phyloP scores from a whole-genome alignment of 1,139 yeast genomes.

The Debaryomyces sp. region DNA sequence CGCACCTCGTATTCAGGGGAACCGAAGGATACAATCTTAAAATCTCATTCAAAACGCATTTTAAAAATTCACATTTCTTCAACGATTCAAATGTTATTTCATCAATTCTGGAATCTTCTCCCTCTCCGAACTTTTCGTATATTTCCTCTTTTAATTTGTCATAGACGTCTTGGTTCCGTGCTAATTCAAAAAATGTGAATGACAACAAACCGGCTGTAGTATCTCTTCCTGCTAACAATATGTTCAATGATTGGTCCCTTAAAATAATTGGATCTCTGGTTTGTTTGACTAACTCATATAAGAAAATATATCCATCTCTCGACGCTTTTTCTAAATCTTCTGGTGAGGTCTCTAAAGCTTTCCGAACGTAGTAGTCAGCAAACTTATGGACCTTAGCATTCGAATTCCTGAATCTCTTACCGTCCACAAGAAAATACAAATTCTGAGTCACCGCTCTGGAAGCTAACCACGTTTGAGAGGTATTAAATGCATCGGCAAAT shows the following conservation, averaged over 20 bases:
- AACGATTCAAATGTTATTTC: slow-evolving; percentile 46
- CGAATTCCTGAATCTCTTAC: slow-evolving; percentile 32
- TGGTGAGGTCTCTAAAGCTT: slow-evolving; percentile 29
- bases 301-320: slow-evolving; percentile 49
- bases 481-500: slow-evolving; percentile 48
- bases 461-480: slow-evolving; percentile 39
- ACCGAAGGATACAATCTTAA: slow-evolving; percentile 58
- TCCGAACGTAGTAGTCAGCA: slow-evolving; percentile 31
- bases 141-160: slow-evolving; percentile 42
- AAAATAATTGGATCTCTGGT: slow-evolving; percentile 52
- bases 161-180: slow-evolving; percentile 45
- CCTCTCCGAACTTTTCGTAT: slow-evolving; percentile 33
- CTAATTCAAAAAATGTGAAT: slow-evolving; percentile 48
- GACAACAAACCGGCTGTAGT: slow-evolving; percentile 60
- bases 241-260: slow-evolving; percentile 54
- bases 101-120: slow-evolving; percentile 26
- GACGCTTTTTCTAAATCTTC: slow-evolving; percentile 36
- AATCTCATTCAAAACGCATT: slow-evolving; percentile 50
- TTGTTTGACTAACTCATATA: slow-evolving; percentile 53
- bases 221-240: slow-evolving; percentile 58
- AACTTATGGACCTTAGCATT: slow-evolving; percentile 36
- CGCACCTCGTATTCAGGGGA: slow-evolving; percentile 50
- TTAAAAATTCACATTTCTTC: slow-evolving; percentile 52
- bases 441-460: slow-evolving; percentile 40
- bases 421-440: slow-evolving; percentile 35